These are phyloP conservation scores for Sphenostylis stenocarpa DNA, from an alignment of 306 rosid genomes.

Conservation along the genomic window DNA sequence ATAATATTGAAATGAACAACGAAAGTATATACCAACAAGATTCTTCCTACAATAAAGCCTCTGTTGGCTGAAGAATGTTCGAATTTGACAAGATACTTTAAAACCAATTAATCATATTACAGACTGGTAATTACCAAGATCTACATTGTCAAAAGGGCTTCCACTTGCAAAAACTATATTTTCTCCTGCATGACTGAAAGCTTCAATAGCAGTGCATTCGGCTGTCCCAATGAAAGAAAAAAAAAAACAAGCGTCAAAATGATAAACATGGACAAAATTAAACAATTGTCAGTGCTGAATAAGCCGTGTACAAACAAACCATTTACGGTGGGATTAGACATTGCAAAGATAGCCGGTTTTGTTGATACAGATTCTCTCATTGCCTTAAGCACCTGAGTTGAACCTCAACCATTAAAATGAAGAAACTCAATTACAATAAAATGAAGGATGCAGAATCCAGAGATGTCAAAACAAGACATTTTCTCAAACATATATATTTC, in stretches of 20 bases:
- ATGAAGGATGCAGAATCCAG: conserved; percentile 23
- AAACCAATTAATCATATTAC: conserved; percentile 25
- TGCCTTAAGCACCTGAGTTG: conserved; percentile 74
- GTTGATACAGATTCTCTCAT: conserved; percentile 80
- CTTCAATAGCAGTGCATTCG: conserved; percentile 88
- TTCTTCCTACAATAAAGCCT: conserved; percentile 24
- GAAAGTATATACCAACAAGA: conserved; percentile 20
- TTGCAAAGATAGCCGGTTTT: conserved; percentile 88
- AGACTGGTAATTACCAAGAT: conserved; percentile 57
- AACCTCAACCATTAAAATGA: conserved; percentile 36
- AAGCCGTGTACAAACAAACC: conserved; percentile 60
- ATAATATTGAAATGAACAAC: conserved; percentile 9
- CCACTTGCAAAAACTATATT: conserved; percentile 86
- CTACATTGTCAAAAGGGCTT: conserved; percentile 81
- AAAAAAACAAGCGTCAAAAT: conserved; percentile 15
- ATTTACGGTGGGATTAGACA: conserved; percentile 92
- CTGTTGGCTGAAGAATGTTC: conserved; percentile 12
- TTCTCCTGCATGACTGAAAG: conserved; percentile 81
- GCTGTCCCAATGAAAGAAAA: conserved; percentile 51
- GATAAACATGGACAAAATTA: conserved; percentile 19
- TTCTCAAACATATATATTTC: conserved; percentile 18
- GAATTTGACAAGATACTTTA: conserved; percentile 9
- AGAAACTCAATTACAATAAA: conserved; percentile 27
- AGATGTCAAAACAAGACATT: conserved; percentile 23
- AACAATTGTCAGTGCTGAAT: conserved; percentile 30